A percentile compares a stretch with the other conserved stretches of the same genome.
Evolutionary conservation across 2,329 filamentous ascomycete species (phyloP).

Genomic region (Penicillium sp.): DNA sequence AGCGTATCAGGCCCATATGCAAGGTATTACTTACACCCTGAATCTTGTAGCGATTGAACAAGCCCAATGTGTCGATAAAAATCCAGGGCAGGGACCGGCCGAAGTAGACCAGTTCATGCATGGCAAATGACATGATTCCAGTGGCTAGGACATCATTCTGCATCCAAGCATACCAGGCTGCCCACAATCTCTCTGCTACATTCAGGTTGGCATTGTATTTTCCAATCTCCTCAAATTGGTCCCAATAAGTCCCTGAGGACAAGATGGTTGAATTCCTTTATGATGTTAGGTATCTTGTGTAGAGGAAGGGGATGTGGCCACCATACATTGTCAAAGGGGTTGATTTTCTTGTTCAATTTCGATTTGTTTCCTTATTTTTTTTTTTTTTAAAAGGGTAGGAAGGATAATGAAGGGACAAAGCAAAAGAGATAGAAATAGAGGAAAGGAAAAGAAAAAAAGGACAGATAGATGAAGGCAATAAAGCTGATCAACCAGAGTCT

Average conservation of each 20-base stretch:
- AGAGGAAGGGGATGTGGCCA: neutral
- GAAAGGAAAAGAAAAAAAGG: neutral
- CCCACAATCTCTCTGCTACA: constrained; percentile 84
- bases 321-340: constrained; percentile 13
- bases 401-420: neutral
- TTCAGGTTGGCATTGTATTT: constrained; percentile 83
- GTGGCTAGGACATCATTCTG: constrained; percentile 96
- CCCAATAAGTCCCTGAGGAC: constrained; percentile 61
- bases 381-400: neutral
- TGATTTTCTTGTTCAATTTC: neutral
- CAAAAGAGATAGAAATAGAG: neutral
- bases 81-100: constrained; percentile 89
- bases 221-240: constrained; percentile 63
- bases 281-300: neutral
- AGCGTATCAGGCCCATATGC: neutral
- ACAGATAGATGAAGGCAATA: neutral
- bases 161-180: constrained; percentile 96
- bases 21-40: constrained; percentile 64
- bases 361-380: neutral
- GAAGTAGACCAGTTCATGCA: constrained; percentile 95
- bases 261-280: constrained; percentile 50
- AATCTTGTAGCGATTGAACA: constrained; percentile 91
- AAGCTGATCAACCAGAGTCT: neutral
- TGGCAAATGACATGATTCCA: constrained; percentile 92
- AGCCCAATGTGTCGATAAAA: constrained; percentile 82